Conservation (phyloP, 2,329 filamentous ascomycete genomes). For the Rutstroemia sp. region DNA sequence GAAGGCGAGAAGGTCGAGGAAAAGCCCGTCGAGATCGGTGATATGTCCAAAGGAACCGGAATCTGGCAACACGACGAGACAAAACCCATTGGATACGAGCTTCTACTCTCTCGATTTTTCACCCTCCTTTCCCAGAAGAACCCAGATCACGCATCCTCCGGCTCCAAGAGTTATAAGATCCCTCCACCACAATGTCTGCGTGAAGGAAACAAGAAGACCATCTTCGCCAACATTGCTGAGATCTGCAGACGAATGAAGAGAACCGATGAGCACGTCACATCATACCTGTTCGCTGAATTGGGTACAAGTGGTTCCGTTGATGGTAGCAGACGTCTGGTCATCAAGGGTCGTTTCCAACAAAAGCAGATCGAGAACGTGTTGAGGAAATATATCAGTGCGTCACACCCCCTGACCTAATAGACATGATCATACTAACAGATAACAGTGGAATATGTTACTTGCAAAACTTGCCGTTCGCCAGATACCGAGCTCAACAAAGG, state of each 20-base stretch:
- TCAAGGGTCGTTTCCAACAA: slow-evolving; percentile 99
- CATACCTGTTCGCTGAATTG: slow-evolving; percentile 96
- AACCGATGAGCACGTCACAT: slow-evolving; percentile 93
- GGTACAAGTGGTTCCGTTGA: slow-evolving; percentile 95
- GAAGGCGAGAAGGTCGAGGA: slow-evolving; percentile 16
- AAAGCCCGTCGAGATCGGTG: slow-evolving; percentile 23
- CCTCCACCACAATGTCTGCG: slow-evolving; percentile 96
- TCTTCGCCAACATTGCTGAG: slow-evolving; percentile 97
- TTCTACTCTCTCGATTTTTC: slow-evolving; percentile 90
- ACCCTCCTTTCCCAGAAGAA: slow-evolving; percentile 90
- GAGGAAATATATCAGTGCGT: slow-evolving; percentile 85
- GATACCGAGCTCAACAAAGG: slow-evolving; percentile 97
- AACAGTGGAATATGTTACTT: slow-evolving; percentile 85
- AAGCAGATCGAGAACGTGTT: slow-evolving; percentile 98
- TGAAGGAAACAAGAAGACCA: slow-evolving; percentile 99
- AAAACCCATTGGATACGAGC: slow-evolving; percentile 66
- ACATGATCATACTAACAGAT: slow-evolving; percentile 17
- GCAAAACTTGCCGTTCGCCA: slow-evolving; percentile 94
- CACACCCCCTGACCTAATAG: slow-evolving; percentile 26
- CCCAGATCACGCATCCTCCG: slow-evolving; percentile 85
- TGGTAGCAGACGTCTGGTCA: slow-evolving; percentile 85
- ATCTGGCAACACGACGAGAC: slow-evolving; percentile 32
- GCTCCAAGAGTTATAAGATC: slow-evolving; percentile 96
- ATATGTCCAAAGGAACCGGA: slow-evolving; percentile 32
- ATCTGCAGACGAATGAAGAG: slow-evolving; percentile 99